Conservation (phyloP, 306 rosid genomes). For the Corylus heterophylla region DNA sequence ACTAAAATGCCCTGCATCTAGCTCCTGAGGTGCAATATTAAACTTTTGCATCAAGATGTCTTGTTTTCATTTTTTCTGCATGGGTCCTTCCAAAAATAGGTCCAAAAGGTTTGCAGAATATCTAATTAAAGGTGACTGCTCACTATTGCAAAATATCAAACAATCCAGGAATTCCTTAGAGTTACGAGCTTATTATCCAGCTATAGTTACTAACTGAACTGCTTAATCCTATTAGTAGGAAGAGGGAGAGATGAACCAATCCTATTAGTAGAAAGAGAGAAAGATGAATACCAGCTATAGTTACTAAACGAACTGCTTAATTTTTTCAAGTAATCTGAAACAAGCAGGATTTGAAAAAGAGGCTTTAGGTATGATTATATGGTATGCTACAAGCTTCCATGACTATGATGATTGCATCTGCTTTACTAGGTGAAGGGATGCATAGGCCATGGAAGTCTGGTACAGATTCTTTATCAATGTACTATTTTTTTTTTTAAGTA, state of each 20-base stretch:
- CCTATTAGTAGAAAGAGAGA: background rate
- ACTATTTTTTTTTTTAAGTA: background rate
- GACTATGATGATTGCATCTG: background rate
- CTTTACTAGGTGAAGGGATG: background rate
- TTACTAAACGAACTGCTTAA: background rate
- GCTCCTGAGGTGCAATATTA: background rate
- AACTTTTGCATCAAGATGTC: background rate
- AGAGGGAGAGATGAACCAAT: too few relatives aligned
- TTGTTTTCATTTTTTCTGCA: background rate
- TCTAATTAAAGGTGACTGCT: background rate
- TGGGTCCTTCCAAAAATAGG: background rate
- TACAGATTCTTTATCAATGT: background rate
- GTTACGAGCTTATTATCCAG: background rate
- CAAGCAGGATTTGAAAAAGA: background rate
- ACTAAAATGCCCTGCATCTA: background rate
- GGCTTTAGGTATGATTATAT: background rate
- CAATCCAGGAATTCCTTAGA: background rate
- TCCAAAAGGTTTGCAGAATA: background rate
- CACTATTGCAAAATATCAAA: background rate
- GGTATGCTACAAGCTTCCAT: background rate
- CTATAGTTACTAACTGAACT: background rate
- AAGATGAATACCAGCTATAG: background rate
- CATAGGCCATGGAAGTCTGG: background rate
- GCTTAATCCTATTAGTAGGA: background rate
- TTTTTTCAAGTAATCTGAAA: background rate